These are phyloP conservation scores for Stephania yunnanensis DNA, from an alignment of 164 flowering plant genomes.

Conservation along the genomic window DNA sequence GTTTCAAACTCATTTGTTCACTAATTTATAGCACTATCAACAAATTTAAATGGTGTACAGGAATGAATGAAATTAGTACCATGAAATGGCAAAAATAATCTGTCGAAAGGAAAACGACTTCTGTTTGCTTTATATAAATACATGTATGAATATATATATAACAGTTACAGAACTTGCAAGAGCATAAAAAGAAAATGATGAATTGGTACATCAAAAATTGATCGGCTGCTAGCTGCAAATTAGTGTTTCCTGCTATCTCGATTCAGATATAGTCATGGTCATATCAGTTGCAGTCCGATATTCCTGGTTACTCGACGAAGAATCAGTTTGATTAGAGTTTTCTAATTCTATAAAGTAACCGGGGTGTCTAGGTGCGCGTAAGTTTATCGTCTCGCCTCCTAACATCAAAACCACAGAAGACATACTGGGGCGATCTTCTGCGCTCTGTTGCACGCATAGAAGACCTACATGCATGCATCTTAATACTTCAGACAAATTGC, in stretches of 20 bases:
- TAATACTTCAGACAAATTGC: not conserved
- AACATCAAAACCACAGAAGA: constrained; percentile 18
- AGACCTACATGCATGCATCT: constrained; percentile 21
- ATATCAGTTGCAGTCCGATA: constrained; percentile 5
- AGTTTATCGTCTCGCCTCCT: constrained; percentile 4
- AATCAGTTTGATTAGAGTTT: not conserved
- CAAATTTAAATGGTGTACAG: no score
- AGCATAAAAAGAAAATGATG: no score
- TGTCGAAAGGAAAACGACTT: no score
- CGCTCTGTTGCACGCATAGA: constrained; percentile 19
- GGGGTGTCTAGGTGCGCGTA: constrained; percentile 16
- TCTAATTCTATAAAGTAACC: constrained; percentile 7
- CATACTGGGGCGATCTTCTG: constrained; percentile 16
- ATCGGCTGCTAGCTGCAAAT: not conserved
- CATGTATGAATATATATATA: no score
- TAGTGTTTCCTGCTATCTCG: not conserved
- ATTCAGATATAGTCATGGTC: not conserved
- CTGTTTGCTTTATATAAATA: no score
- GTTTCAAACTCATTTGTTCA: no score
- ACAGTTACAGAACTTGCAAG: no score
- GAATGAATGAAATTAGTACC: no score
- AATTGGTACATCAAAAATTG: no score
- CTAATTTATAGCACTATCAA: no score
- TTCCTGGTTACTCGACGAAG: not conserved
- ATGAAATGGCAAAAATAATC: no score